Base-by-base conservation (phyloP, 2,329 filamentous ascomycete genomes). In the Xylaria multiplex region DNA sequence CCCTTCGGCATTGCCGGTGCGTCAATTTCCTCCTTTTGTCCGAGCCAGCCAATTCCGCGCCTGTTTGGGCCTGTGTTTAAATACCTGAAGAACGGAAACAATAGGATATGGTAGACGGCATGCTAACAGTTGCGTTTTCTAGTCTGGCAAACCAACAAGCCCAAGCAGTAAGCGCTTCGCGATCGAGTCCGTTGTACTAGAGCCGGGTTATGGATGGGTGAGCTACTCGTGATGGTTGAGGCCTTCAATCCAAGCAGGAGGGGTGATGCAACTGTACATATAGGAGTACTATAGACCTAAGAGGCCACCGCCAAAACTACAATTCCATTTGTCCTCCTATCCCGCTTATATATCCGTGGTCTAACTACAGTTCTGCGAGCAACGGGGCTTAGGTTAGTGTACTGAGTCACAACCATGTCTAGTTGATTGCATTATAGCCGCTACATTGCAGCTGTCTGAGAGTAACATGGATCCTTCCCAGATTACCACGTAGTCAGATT, bases 1-100 rank as follows among this genome's bases (percentile, higher is more conserved):
- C 89, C 89, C 72, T 89, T 91, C 79, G 86, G 84, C 76, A 87
- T 91, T 77, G 83, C 85, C 72, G 78, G 87, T 89, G 79, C 77
- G 86, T 86, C 65, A 73, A 76, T 73, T 72, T 71, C 56, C 11
- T 22, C 27, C 45, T 8, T 11, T 43, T 11, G 49, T 54, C 24
- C 11, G 24, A 1, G 19, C 11, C 24, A 5, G 48, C 3, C 30
- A 24, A 46, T 19, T 3, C 58, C 11, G 24, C 50, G n/a, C 16
- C 43, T 48, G 13, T 16, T 37, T 16, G 6, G 8, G 30, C n/a
- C 14, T 35, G 7, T 27, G 35, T 1, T 35, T 22, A 13, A 16
- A 27, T 43, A 6, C 13, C 2, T 35, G 19, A 27, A 19, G 52
- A 46, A 32, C 2, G n/a, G 27, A 13, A 35, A 59, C 14, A 8